These are phyloP conservation scores for Cephaloascus albidus DNA, from an alignment of 805 yeast genomes.

Conservation along the genomic window DNA sequence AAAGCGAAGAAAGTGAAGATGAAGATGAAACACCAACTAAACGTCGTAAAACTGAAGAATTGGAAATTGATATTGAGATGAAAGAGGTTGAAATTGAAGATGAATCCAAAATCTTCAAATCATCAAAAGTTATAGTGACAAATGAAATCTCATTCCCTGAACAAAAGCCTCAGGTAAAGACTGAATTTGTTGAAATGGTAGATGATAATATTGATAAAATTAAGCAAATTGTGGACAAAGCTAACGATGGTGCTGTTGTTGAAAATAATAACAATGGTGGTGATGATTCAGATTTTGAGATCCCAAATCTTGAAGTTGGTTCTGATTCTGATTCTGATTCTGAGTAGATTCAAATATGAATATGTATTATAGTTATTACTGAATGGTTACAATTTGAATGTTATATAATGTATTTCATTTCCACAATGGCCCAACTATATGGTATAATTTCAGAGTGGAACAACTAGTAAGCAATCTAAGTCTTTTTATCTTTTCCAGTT, in stretches of 20 bases:
- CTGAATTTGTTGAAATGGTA: too few species aligned
- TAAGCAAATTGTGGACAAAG: neutral
- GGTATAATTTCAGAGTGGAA: too few species aligned
- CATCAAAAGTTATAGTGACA: conserved; percentile 1
- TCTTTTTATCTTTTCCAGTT: too few species aligned
- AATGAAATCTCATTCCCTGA: neutral
- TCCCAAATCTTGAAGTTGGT: conserved; percentile 33
- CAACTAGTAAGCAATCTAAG: too few species aligned
- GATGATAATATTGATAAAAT: neutral
- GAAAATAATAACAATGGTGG: conserved; percentile 11
- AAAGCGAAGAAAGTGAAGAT: conserved; percentile 7
- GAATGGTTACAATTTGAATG: too few species aligned
- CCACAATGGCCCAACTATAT: too few species aligned
- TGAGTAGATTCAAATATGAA: too few species aligned
- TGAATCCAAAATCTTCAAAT: conserved; percentile 1
- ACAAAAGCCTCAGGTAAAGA: neutral
- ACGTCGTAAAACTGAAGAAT: conserved; percentile 6
- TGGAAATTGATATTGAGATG: conserved; percentile 6
- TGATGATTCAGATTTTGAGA: conserved; percentile 38
- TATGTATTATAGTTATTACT: too few species aligned
- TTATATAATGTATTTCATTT: too few species aligned
- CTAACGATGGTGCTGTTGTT: neutral
- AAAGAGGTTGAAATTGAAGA: conserved; percentile 3
- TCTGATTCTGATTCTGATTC: conserved; percentile 35
- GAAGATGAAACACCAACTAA: conserved; percentile 7